phyloP scores from a whole-genome alignment of 305 asterid genomes.

The Plantago rigida region DNA sequence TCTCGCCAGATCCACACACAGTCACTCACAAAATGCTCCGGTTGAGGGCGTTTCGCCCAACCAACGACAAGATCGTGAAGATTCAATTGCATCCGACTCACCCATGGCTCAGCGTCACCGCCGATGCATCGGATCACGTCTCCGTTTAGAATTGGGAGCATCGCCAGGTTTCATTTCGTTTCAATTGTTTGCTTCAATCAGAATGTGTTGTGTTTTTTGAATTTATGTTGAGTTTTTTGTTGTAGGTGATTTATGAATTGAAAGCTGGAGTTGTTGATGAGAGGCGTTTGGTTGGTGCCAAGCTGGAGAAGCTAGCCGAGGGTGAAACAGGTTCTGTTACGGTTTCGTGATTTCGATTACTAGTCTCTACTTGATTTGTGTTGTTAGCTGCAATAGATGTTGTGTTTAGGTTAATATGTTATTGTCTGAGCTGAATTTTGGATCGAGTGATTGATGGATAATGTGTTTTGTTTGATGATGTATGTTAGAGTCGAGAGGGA shows the following conservation, averaged over 20 bases:
- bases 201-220: conserved; percentile 1
- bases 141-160: conserved; percentile 99
- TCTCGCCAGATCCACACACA: conserved; percentile 36
- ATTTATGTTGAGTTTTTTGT: conserved; percentile 12
- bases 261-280: conserved; percentile 98
- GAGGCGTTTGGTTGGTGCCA: conserved; percentile 97
- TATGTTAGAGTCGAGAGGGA: conserved; percentile 65
- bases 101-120: conserved; percentile 95
- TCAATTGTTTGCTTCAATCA: neutral
- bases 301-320: conserved; percentile 93
- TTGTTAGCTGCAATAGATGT: neutral
- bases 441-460: neutral
- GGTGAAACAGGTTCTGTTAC: conserved; percentile 70
- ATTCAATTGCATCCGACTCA: conserved; percentile 98
- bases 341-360: neutral
- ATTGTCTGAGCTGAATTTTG: neutral
- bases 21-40: conserved; percentile 52
- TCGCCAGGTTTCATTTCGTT: conserved; percentile 53
- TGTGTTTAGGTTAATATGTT: neutral
- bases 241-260: conserved; percentile 84
- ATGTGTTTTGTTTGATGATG: conserved; percentile 12
- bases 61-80: conserved; percentile 93
- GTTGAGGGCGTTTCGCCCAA: conserved; percentile 84
- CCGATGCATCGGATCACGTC: conserved; percentile 97
- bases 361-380: no score